A percentile compares a stretch with the other conserved stretches of the same genome.
Conservation (phyloP, 2,329 filamentous ascomycete genomes). For the Fusarium armeniacum region DNA sequence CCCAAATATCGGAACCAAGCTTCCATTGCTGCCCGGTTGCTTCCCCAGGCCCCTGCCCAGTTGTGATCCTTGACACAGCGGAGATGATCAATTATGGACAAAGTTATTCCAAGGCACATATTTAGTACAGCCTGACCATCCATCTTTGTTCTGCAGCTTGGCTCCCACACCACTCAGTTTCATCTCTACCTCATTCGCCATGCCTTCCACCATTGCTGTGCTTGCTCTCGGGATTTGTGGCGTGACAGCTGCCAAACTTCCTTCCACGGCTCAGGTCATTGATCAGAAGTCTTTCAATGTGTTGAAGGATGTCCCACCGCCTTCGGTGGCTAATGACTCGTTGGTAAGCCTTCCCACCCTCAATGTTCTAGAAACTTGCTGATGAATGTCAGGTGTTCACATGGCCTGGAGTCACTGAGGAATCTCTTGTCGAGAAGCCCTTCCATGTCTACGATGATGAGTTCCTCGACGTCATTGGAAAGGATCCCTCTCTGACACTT, state of each 20-base stretch:
- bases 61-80: neutral
- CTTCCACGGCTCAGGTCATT: slow-evolving; percentile 40
- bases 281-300: slow-evolving; percentile 46
- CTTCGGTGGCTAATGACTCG: slow-evolving; percentile 34
- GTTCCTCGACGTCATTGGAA: slow-evolving; percentile 65
- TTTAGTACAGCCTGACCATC: slow-evolving; percentile 25
- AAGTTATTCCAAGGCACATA: slow-evolving; percentile 14
- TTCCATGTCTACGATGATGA: slow-evolving; percentile 61
- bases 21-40: too few species aligned
- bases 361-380: neutral
- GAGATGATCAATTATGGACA: neutral
- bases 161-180: slow-evolving; percentile 6
- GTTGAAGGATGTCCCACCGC: slow-evolving; percentile 38
- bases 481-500: slow-evolving; percentile 63
- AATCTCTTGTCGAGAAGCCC: slow-evolving; percentile 42
- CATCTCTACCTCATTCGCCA: slow-evolving; percentile 22
- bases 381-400: slow-evolving; percentile 16
- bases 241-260: slow-evolving; percentile 61
- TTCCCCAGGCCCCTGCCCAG: slow-evolving; percentile 4
- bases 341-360: slow-evolving; percentile 15
- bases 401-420: slow-evolving; percentile 44
- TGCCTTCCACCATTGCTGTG: slow-evolving; percentile 40
- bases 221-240: slow-evolving; percentile 38
- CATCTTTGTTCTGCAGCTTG: slow-evolving; percentile 7
- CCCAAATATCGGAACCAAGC: neutral